These are phyloP conservation scores for Russula lepida DNA, from an alignment of 768 basidiomycete genomes.

Conservation along the genomic window DNA sequence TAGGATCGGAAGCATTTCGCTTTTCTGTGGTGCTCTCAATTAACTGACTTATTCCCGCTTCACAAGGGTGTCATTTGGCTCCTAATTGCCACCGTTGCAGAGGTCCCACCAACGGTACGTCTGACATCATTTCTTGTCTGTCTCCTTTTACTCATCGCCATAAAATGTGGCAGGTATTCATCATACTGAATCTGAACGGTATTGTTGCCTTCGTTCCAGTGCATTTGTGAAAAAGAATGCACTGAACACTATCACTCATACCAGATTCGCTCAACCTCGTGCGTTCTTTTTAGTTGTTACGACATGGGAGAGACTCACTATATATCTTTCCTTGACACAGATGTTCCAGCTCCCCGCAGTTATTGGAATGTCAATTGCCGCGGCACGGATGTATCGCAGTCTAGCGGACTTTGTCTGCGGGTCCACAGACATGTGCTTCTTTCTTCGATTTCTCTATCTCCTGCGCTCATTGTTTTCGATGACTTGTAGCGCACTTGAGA, in stretches of 20 bases:
- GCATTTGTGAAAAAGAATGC: neutral
- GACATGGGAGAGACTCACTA: neutral
- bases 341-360: neutral
- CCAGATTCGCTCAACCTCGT: neutral
- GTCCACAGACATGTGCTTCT: neutral
- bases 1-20: neutral
- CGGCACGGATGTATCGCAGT: neutral
- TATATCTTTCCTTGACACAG: neutral
- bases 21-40: neutral
- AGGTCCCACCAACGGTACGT: neutral
- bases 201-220: neutral
- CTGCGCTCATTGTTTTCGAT: neutral
- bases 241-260: neutral
- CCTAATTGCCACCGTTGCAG: neutral
- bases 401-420: neutral
- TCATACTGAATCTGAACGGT: neutral
- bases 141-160: neutral
- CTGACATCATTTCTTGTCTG: neutral
- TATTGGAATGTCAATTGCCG: neutral
- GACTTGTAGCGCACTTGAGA: neutral
- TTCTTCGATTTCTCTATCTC: neutral
- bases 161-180: neutral
- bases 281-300: neutral
- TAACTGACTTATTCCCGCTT: neutral
- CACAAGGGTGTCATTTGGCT: neutral